Percentiles rank a stretch among this genome's conserved stretches.
These are phyloP conservation scores for Cordyceps cicadae DNA, from an alignment of 2,329 filamentous ascomycete species.

Conservation along the genomic window DNA sequence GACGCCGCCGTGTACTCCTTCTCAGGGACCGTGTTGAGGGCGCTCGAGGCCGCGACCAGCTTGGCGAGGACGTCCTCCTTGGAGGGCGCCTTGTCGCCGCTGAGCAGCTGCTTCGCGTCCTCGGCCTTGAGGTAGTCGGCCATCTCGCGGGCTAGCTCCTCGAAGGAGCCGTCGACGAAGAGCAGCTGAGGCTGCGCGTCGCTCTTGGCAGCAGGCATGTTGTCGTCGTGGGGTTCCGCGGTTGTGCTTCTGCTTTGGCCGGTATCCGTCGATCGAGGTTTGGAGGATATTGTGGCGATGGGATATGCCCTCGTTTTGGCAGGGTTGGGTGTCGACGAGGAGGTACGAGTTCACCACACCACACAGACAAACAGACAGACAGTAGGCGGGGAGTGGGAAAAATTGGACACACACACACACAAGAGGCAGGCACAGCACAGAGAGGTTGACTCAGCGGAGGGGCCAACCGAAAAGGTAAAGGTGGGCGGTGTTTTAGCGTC, in stretches of 20 bases:
- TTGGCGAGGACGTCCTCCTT: conserved; percentile 86
- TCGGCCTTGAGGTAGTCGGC: conserved; percentile 85
- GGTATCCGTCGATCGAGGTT: neutral
- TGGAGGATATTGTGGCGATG: conserved; percentile 4
- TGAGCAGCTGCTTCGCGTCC: conserved; percentile 66
- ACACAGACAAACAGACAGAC: neutral
- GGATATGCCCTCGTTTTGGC: conserved; percentile 5
- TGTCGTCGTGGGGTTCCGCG: conserved; percentile 15
- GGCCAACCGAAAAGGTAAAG: neutral
- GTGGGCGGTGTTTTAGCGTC: conserved; percentile 7
- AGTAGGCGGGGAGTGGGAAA: conserved; percentile 10
- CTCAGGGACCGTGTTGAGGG: conserved; percentile 79
- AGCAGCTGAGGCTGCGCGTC: conserved; percentile 51
- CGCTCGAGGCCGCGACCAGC: conserved; percentile 70
- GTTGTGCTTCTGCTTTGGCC: neutral
- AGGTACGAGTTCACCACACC: neutral
- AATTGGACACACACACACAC: conserved; percentile 9
- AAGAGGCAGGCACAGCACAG: neutral
- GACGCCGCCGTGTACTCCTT: conserved; percentile 95
- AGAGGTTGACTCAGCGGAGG: conserved; percentile 11
- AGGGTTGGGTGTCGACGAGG: conserved; percentile 7
- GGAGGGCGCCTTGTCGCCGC: conserved; percentile 44
- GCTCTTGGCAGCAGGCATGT: conserved; percentile 28
- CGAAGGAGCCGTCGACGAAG: conserved; percentile 85
- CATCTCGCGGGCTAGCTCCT: conserved; percentile 89